phyloP scores from a whole-genome alignment of 805 yeast species.

The Clavispora carvajalis region DNA sequence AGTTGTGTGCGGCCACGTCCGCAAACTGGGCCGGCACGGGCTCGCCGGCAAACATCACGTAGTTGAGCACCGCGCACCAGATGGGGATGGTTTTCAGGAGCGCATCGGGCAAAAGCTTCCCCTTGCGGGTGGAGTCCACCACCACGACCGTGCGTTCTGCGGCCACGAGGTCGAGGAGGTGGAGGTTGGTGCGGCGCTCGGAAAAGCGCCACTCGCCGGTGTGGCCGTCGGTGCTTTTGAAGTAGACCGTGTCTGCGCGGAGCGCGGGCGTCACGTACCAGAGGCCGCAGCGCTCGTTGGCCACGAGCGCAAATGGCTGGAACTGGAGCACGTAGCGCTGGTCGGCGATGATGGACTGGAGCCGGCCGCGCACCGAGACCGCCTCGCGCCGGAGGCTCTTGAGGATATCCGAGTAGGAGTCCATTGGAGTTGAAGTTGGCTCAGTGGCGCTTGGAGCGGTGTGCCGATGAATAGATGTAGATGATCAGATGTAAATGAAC shows the following conservation, averaged over 20 bases:
- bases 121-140: slow-evolving; percentile 82
- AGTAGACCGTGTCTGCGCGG: slow-evolving; percentile 52
- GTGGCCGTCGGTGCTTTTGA: slow-evolving; percentile 92
- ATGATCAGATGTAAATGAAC: too few species aligned
- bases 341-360: slow-evolving; percentile 49
- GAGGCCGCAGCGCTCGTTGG: slow-evolving; percentile 82
- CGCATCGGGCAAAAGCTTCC: slow-evolving; percentile 83
- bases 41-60: slow-evolving; percentile 38
- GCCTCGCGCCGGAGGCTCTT: slow-evolving; percentile 49
- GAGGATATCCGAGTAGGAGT: slow-evolving; percentile 10
- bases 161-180: slow-evolving; percentile 49
- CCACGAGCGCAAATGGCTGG: slow-evolving; percentile 40
- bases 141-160: slow-evolving; percentile 47
- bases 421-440: too few species aligned
- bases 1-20: slow-evolving; percentile 17
- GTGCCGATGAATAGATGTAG: too few species aligned
- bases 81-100: slow-evolving; percentile 82
- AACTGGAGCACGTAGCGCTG: slow-evolving; percentile 13
- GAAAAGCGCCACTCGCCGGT: slow-evolving; percentile 76
- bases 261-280: slow-evolving; percentile 65
- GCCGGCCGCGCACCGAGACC: slow-evolving; percentile 52
- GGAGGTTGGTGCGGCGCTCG: slow-evolving; percentile 67
- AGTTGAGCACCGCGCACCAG: slow-evolving; percentile 81
- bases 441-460: too few species aligned
- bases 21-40: neutral